Percentiles rank a stretch among this genome's conserved stretches.
Evolutionary conservation across 106 monocot species (phyloP).

Genomic region (Phalaenopsis equestris): DNA sequence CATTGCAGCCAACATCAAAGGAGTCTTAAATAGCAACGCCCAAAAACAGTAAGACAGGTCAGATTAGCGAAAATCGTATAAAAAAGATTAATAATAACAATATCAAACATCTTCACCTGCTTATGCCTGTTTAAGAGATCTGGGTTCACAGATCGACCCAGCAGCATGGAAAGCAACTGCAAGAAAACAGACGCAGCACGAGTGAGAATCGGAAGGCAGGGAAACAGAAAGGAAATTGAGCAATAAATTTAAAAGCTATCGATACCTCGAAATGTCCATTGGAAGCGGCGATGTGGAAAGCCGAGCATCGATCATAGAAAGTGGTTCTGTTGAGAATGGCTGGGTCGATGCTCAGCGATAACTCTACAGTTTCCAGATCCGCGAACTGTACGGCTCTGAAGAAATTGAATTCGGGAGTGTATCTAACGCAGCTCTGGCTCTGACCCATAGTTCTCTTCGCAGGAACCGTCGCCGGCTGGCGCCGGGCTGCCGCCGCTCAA

Average conservation of each 20-base stretch:
- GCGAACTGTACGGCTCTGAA: constrained; percentile 32
- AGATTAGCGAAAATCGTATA: neutral
- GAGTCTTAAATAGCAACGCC: constrained; percentile 29
- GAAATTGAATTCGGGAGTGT: constrained; percentile 25
- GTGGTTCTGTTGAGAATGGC: constrained; percentile 23
- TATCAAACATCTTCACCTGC: constrained; percentile 26
- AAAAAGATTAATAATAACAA: neutral
- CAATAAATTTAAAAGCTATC: neutral
- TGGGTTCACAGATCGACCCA: constrained; percentile 27
- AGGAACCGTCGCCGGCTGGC: neutral
- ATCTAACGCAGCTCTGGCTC: constrained; percentile 24
- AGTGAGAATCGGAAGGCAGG: constrained; percentile 1
- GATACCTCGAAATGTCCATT: constrained; percentile 43
- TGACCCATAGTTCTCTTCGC: constrained; percentile 29
- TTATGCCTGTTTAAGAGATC: constrained; percentile 44
- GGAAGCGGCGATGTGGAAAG: constrained; percentile 55
- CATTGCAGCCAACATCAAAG: constrained; percentile 60
- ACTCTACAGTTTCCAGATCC: constrained; percentile 21
- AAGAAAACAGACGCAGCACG: neutral
- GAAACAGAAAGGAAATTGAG: neutral
- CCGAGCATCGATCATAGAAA: constrained; percentile 37
- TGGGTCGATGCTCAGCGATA: constrained; percentile 16
- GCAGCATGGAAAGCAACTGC: constrained; percentile 38
- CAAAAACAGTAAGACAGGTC: neutral
- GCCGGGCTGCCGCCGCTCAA: neutral